Percentiles rank a stretch among this genome's conserved stretches.
Conservation (phyloP, 352 stramenopile species). For the Globisporangium abappressorium region DNA sequence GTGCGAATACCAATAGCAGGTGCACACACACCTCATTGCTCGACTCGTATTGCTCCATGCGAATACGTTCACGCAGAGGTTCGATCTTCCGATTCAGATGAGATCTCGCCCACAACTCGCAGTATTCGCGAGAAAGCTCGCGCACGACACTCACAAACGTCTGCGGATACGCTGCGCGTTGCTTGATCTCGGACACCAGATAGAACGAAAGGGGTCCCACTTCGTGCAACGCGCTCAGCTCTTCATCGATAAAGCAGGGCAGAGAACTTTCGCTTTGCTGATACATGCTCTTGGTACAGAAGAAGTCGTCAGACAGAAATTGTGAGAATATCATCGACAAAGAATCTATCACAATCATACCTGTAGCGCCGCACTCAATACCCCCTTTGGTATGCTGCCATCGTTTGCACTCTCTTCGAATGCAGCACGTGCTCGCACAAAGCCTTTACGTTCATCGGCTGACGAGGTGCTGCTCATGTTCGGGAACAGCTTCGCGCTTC, state of each 20-base stretch:
- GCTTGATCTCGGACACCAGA: constrained; percentile 47
- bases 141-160: constrained; percentile 57
- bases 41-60: constrained; percentile 63
- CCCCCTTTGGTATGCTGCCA: constrained; percentile 22
- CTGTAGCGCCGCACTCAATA: constrained; percentile 30
- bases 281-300: constrained; percentile 18
- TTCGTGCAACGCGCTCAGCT: constrained; percentile 34
- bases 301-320: not conserved
- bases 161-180: constrained; percentile 31
- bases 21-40: constrained; percentile 62
- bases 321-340: not conserved
- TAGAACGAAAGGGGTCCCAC: constrained; percentile 59
- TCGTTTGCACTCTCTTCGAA: constrained; percentile 33
- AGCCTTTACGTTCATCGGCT: constrained; percentile 11
- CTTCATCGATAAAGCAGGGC: constrained; percentile 60
- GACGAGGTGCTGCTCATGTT: constrained; percentile 11
- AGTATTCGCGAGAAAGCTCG: constrained; percentile 60
- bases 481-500: constrained; percentile 53
- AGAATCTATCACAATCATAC: constrained; percentile 15
- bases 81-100: constrained; percentile 63
- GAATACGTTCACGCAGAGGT: constrained; percentile 54
- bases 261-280: constrained; percentile 9
- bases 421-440: constrained; percentile 3
- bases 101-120: constrained; percentile 57
- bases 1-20: not conserved